Evolutionary conservation across 2,329 filamentous ascomycete species (phyloP).

Genomic region (Sodiomyces alkalinus): DNA sequence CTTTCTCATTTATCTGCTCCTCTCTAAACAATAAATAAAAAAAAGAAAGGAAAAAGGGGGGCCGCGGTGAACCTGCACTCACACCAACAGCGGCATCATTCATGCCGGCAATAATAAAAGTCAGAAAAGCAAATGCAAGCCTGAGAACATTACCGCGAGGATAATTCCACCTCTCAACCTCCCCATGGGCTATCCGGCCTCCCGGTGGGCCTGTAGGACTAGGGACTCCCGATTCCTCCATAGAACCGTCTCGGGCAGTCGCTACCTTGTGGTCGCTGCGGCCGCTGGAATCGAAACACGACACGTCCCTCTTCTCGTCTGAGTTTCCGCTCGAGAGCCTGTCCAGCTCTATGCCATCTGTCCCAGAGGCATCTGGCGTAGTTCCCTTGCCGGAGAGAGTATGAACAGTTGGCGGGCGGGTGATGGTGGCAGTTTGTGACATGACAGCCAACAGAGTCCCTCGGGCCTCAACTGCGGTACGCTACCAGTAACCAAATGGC

Average conservation of each 20-base stretch:
- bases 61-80: conserved; percentile 10
- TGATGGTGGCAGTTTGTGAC: conserved; percentile 8
- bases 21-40: not conserved
- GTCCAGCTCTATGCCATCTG: conserved; percentile 5
- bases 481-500: no score
- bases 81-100: conserved; percentile 48
- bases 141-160: conserved; percentile 16
- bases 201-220: not conserved
- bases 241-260: not conserved
- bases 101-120: conserved; percentile 44
- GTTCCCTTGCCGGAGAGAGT: not conserved
- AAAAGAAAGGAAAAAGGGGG: not conserved
- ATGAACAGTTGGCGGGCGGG: conserved; percentile 1
- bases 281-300: not conserved
- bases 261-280: not conserved
- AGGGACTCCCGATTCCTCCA: not conserved
- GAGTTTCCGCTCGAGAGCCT: not conserved
- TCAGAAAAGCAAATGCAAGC: conserved; percentile 32
- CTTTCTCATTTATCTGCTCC: no score
- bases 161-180: conserved; percentile 19
- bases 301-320: not conserved
- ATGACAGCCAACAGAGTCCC: conserved; percentile 2
- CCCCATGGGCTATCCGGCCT: conserved; percentile 2
- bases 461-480: no score
- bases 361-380: not conserved